Conservation (phyloP, 306 rosid species). For the Rosa lucieae region DNA sequence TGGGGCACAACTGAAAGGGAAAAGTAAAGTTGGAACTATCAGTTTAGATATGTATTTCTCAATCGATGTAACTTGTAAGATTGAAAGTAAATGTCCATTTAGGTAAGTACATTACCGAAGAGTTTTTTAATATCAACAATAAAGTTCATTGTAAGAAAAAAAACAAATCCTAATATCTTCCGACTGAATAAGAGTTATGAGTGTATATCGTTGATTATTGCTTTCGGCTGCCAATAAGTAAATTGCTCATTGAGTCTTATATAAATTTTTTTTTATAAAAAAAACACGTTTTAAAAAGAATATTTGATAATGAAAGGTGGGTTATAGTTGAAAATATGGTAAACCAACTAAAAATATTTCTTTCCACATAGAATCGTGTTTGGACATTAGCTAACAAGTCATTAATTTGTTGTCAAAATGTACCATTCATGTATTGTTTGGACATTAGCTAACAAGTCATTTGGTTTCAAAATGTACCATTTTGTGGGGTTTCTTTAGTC, state of each 20-base stretch:
- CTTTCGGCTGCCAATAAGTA: not conserved
- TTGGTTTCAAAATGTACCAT: not conserved
- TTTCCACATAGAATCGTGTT: not conserved
- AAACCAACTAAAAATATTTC: not conserved
- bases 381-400: not conserved
- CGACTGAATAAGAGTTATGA: no score
- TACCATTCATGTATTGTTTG: not conserved
- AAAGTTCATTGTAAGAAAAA: no score
- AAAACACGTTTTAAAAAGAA: not conserved
- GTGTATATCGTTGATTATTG: not conserved
- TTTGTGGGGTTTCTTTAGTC: not conserved
- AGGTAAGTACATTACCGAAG: no score
- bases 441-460: not conserved
- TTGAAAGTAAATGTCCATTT: no score
- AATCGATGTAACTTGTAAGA: no score
- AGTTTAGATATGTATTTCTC: no score
- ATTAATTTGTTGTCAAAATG: not conserved
- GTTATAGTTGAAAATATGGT: not conserved
- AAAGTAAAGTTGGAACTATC: not conserved
- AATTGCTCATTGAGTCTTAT: not conserved
- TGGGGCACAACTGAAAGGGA: not conserved
- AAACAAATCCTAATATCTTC: no score
- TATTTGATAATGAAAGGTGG: not conserved
- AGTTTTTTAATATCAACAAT: no score
- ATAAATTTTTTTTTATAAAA: not conserved